Percentiles rank a stretch among this genome's conserved stretches.
These are phyloP conservation scores for Tagetes patula DNA, from an alignment of 129 eudicot species.

Conservation along the genomic window DNA sequence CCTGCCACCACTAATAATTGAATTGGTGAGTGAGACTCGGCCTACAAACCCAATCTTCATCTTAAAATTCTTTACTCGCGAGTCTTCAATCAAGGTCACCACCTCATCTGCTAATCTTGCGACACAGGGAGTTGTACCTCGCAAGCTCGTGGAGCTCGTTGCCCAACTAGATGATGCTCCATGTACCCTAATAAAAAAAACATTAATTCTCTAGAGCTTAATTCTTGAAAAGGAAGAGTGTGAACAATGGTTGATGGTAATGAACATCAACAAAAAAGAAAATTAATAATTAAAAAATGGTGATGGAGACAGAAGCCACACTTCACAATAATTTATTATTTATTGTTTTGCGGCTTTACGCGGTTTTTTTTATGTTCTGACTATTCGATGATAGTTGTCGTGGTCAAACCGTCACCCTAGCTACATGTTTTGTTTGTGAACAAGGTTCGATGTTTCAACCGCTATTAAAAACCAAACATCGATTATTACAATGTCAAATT, in stretches of 20 bases:
- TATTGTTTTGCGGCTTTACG: slow-evolving; percentile 11
- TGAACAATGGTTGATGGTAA: neutral
- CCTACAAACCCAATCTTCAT: too few species aligned
- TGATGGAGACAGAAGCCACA: slow-evolving; percentile 8
- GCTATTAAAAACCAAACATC: neutral
- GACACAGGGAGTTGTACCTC: too few species aligned
- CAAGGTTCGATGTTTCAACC: neutral
- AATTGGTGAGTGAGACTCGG: too few species aligned
- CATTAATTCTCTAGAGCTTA: too few species aligned
- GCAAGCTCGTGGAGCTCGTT: too few species aligned
- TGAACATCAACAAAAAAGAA: neutral
- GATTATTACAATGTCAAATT: neutral
- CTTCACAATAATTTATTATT: neutral
- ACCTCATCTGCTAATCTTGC: too few species aligned
- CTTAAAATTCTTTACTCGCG: too few species aligned
- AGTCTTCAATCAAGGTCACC: too few species aligned
- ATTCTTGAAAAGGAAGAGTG: neutral
- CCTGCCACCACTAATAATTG: too few species aligned
- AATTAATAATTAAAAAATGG: neutral
- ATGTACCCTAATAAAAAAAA: too few species aligned
- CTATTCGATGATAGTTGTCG: neutral
- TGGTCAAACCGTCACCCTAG: neutral
- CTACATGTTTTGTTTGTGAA: neutral
- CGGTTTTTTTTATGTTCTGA: slow-evolving; percentile 2
- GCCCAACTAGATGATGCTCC: too few species aligned